These are phyloP conservation scores for Pyracantha coccinea DNA, from an alignment of 331 rosid genomes.

Conservation along the genomic window DNA sequence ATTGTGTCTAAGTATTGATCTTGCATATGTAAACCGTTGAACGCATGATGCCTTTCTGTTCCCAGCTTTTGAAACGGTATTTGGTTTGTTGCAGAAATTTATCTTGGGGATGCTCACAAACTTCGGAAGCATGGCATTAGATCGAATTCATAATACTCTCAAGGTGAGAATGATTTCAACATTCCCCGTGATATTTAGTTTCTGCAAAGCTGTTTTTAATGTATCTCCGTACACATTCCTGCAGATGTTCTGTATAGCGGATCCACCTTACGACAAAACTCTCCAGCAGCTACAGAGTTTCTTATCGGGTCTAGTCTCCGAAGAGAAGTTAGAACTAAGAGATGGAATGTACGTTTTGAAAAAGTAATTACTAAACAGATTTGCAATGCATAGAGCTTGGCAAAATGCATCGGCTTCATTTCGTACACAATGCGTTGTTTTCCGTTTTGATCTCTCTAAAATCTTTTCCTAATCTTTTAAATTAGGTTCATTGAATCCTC, in stretches of 20 bases:
- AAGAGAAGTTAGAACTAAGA: constrained; percentile 70
- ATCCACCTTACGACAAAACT: constrained; percentile 85
- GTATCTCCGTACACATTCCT: neutral
- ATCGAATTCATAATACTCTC: constrained; percentile 91
- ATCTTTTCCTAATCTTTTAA: no score
- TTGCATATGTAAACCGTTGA: neutral
- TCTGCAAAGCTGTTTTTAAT: neutral
- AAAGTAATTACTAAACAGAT: constrained; percentile 27
- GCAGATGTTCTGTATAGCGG: constrained; percentile 93
- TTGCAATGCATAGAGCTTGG: neutral
- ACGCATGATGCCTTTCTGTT: neutral
- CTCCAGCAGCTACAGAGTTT: constrained; percentile 88
- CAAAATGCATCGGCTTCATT: neutral
- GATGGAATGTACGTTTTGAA: constrained; percentile 77
- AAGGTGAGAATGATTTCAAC: constrained; percentile 51
- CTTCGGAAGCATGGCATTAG: constrained; percentile 87
- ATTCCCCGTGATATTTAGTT: neutral
- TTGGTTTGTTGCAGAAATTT: constrained; percentile 60
- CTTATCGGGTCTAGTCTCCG: constrained; percentile 74
- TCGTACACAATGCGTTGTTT: no score
- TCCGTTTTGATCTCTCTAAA: no score
- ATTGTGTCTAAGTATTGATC: neutral
- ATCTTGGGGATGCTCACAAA: constrained; percentile 96
- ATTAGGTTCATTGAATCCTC: no score
- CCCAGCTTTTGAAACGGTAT: constrained; percentile 2